Base-by-base conservation (phyloP, 352 stramenopile species). In the Elongisporangium anandrum region DNA sequence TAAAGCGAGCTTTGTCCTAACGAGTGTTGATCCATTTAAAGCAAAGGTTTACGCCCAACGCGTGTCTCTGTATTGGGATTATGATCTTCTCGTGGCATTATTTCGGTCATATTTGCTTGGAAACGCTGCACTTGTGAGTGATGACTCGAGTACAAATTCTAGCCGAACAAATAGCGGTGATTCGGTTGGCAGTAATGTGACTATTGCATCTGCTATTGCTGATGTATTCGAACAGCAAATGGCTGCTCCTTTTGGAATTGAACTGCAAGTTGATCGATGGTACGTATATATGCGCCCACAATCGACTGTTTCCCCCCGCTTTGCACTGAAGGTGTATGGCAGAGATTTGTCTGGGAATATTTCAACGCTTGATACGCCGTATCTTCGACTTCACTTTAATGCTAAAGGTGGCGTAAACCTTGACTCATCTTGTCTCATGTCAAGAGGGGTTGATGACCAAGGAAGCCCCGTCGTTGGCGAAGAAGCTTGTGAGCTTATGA, bases 1-100 rank as follows among this genome's bases (percentile, higher is more conserved):
- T 1, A 89, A 75, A 63, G 77, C 73, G 19, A 84, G 70, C 7
- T 63, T 92, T 5, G 38, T 85, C 34, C 59, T 87, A 12, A 81
- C 77, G 1, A 86, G 69, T 22, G 61, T 78, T 10, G 57, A 77
- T 17, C 82, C 82, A 50, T 77, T 89, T 22, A 75, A 82, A 23
- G 72, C 59, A 3, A 80, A 79, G 58, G 52, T 90, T 8, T 74
- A 72, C 17, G 55, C 75, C 3, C 65, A 88, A 34, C 80, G 83
- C 62, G 67, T 77, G 6, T 69, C 72, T 1, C 2, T 90, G 4
- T 92, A 90, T 52, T 92, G 82, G 82, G 80, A 92, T 51, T 79
- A 90, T 34, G 76, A 88, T 13, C 61, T 90, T 21, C 54, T 92
- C 8, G 79, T 81, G 48, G 72, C 74, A 3, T 58, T 92, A 17